Evolutionary conservation across 2,329 filamentous ascomycete genomes (phyloP).

Genomic region (Colletotrichum navitas): DNA sequence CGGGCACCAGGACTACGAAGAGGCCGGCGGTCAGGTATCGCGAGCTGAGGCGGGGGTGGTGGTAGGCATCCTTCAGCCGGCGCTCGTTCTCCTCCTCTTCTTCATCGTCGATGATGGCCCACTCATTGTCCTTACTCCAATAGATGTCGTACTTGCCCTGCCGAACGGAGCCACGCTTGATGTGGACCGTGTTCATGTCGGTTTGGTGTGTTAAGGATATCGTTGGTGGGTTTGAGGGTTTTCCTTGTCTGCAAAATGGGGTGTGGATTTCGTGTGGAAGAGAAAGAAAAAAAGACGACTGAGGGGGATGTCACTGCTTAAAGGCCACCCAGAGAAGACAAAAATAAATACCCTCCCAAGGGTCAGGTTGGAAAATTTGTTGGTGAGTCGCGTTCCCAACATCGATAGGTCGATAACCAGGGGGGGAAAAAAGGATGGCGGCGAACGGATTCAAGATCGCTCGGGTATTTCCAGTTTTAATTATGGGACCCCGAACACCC

Average conservation of each 20-base stretch:
- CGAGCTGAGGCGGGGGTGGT: slow-evolving; percentile 16
- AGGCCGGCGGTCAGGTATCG: slow-evolving; percentile 26
- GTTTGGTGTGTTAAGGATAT: background rate
- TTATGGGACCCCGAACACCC: background rate
- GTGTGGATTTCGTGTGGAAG: background rate
- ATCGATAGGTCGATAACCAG: slow-evolving; percentile 2
- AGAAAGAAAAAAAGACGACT: background rate
- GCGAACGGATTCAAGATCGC: slow-evolving; percentile 15
- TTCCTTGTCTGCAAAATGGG: background rate
- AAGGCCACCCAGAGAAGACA: background rate
- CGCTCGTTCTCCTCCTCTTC: slow-evolving; percentile 36
- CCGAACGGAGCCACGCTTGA: slow-evolving; percentile 15
- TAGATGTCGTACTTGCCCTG: slow-evolving; percentile 21
- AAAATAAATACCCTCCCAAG: background rate
- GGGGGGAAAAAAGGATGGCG: slow-evolving; percentile 6
- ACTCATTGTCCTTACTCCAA: slow-evolving; percentile 40
- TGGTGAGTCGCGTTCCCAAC: slow-evolving; percentile 4
- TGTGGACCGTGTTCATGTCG: slow-evolving; percentile 21
- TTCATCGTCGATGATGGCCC: slow-evolving; percentile 41
- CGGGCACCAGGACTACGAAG: slow-evolving; percentile 33
- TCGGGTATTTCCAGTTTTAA: slow-evolving; percentile 24
- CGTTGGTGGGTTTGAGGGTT: background rate
- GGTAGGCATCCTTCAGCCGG: slow-evolving; percentile 6
- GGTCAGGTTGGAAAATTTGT: background rate
- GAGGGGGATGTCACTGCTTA: background rate